A percentile compares a stretch with the other conserved stretches of the same genome.
phyloP scores from a whole-genome alignment of 2,329 filamentous ascomycete species.

The Albophoma yamanashiensis region DNA sequence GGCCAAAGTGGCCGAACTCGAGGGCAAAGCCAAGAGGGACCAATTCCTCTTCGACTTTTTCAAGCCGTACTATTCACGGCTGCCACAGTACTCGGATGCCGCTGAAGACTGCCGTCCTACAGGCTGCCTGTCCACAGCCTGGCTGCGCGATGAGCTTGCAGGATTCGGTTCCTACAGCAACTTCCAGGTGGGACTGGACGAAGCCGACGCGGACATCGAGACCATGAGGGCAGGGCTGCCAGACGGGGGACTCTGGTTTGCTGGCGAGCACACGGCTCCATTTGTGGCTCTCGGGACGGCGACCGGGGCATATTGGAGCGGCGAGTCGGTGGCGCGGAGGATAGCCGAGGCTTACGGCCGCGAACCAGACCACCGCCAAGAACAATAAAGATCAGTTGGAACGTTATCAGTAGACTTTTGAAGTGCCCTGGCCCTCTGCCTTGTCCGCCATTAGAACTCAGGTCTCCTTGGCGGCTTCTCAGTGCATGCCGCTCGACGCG shows the following conservation, averaged over 20 bases:
- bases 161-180: slow-evolving; percentile 79
- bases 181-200: slow-evolving; percentile 65
- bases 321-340: slow-evolving; percentile 62
- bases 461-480: too few relatives aligned
- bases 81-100: slow-evolving; percentile 53
- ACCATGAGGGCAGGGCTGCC: slow-evolving; percentile 51
- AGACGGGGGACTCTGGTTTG: slow-evolving; percentile 67
- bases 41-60: slow-evolving; percentile 56
- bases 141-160: slow-evolving; percentile 68
- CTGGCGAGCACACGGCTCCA: slow-evolving; percentile 82
- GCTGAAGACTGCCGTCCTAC: slow-evolving; percentile 50
- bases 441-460: background rate
- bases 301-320: slow-evolving; percentile 87
- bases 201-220: slow-evolving; percentile 63
- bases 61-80: slow-evolving; percentile 62
- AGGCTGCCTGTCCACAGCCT: slow-evolving; percentile 59
- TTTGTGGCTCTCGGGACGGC: slow-evolving; percentile 83
- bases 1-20: slow-evolving; percentile 27
- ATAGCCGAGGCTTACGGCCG: slow-evolving; percentile 43
- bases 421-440: too few relatives aligned
- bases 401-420: background rate
- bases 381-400: background rate
- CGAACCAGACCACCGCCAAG: background rate
- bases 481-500: too few relatives aligned
- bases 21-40: slow-evolving; percentile 35